phyloP scores from a whole-genome alignment of 2,329 filamentous ascomycete species.

The Fusarium transvaalense region DNA sequence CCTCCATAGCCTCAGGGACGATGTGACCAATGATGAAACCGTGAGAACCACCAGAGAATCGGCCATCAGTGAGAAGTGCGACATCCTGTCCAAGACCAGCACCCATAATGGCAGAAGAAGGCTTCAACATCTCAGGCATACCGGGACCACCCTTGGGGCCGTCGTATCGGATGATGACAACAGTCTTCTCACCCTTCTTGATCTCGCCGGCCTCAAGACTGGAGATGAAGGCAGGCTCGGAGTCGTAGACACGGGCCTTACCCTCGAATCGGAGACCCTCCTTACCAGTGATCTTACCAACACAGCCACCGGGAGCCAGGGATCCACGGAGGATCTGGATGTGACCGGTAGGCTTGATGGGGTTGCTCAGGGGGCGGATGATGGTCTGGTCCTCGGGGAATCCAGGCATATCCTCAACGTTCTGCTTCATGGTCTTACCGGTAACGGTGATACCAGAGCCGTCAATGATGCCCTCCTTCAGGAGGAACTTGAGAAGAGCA shows the following conservation, averaged over 20 bases:
- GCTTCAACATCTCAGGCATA: constrained; percentile 96
- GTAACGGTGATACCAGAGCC: constrained; percentile 87
- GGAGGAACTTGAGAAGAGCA: constrained; percentile 86
- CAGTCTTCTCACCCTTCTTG: constrained; percentile 87
- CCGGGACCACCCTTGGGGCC: constrained; percentile 93
- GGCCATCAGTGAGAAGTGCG: constrained; percentile 79
- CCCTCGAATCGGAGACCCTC: constrained; percentile 87
- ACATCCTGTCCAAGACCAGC: constrained; percentile 83
- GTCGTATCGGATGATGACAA: constrained; percentile 92
- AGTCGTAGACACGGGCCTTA: constrained; percentile 85
- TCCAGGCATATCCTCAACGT: constrained; percentile 79
- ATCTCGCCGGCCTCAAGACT: constrained; percentile 83
- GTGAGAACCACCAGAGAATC: constrained; percentile 85
- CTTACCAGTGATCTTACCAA: constrained; percentile 95
- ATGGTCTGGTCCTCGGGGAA: constrained; percentile 83
- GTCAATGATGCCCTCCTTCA: constrained; percentile 84
- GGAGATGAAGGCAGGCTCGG: constrained; percentile 82
- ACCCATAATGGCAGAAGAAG: constrained; percentile 93
- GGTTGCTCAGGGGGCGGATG: constrained; percentile 83
- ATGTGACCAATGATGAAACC: constrained; percentile 91
- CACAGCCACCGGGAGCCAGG: constrained; percentile 85
- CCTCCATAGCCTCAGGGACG: constrained; percentile 87
- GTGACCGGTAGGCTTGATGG: constrained; percentile 89
- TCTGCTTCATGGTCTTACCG: constrained; percentile 89
- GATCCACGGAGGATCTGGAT: constrained; percentile 90